phyloP scores from a whole-genome alignment of 2,329 filamentous ascomycete genomes.

The Phyllosticta citrichinensis region DNA sequence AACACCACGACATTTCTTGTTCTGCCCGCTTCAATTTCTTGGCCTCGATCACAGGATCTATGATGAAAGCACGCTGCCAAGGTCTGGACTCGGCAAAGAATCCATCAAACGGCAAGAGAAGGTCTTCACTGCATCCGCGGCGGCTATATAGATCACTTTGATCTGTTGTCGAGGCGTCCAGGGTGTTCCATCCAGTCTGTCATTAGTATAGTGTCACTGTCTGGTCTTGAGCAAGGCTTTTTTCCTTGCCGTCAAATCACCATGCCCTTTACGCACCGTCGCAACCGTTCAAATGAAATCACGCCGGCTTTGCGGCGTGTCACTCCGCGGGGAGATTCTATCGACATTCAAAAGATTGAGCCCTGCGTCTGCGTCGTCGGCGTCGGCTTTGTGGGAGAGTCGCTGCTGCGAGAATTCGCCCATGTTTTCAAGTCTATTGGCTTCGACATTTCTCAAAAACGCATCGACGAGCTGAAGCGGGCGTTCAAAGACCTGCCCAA shows the following conservation, averaged over 20 bases:
- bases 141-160: neutral
- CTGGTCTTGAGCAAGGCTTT: too few species aligned
- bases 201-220: neutral
- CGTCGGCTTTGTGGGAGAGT: slow-evolving; percentile 44
- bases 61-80: neutral
- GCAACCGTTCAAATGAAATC: neutral
- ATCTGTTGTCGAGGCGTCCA: neutral
- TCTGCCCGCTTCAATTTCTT: neutral
- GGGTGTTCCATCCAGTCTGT: neutral
- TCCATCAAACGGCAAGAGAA: neutral
- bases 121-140: neutral
- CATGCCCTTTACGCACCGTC: slow-evolving; percentile 5
- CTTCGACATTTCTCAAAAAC: slow-evolving; percentile 14
- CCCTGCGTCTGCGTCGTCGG: slow-evolving; percentile 38
- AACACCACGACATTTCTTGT: neutral
- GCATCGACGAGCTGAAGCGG: slow-evolving; percentile 13
- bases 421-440: slow-evolving; percentile 34
- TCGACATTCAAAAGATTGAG: neutral
- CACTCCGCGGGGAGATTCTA: neutral
- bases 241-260: too few species aligned
- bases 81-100: neutral
- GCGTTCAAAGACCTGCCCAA: neutral
- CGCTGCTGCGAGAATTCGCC: slow-evolving; percentile 38
- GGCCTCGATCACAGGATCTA: neutral
- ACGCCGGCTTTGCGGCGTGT: neutral